Base-by-base conservation (phyloP, 1,139 yeast species). In the Yamadazyma blattariae region DNA sequence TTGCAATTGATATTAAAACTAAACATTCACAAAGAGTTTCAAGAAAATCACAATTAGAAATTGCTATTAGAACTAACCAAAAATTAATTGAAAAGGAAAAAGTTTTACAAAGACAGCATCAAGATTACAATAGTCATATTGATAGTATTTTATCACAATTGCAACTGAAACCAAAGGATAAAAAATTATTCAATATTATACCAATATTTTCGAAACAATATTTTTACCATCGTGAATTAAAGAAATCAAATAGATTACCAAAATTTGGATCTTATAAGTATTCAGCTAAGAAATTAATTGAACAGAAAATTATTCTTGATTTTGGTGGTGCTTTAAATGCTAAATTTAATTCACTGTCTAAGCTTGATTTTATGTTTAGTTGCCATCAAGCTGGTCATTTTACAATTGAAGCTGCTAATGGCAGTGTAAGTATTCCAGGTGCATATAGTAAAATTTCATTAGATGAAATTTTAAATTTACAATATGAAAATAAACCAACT, bases 191-290 rank as follows among this genome's bases (percentile, higher is more conserved):
- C 56, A 75, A 67, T 35, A 61, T 73, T 19, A 63, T 74, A 29
- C 71, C 86, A 19, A 82, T 84, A 2, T 85, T 87, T 59, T 80
- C 90, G 25, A 82, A 79, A 51, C 94, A 86, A 47, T 85, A 82
- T 58, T 84, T 83, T 60, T 85, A 84, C 51, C 84, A 81, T 51
- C 66, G 90, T 24, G 88, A 82, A 44, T 64, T 86, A 47, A 79
- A 80, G 48, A 79, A 74, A 59, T 57, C 77, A 33, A 87, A 92
- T 23, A 67, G 82, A 31, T 62, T 81, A 30, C 90, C 94, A 2
- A 77, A 76, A 51, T 87, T 82, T 57, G 96, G 96, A 7, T 85
- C 94, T 1, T 87, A 80, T 62, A 86, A 84, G 58, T 86, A 87
- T 61, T 74, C 88, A 0, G 82, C 88, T 3, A 82, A 85, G 42